phyloP scores from a whole-genome alignment of 805 yeast species.

The Kuraishia molischiana region DNA sequence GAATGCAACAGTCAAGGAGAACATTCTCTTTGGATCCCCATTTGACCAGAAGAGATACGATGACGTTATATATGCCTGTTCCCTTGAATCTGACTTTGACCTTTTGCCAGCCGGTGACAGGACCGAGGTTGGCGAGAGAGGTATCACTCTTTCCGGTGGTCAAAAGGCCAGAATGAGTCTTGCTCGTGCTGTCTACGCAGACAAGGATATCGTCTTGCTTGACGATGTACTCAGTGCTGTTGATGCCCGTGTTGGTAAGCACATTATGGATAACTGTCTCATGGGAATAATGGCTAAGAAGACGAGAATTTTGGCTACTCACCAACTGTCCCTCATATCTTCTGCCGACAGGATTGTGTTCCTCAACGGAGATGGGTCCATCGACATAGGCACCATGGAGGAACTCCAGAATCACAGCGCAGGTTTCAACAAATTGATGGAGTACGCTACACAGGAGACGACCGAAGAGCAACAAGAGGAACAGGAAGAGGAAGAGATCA shows the following conservation, averaged over 20 bases:
- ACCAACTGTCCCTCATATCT: slow-evolving; percentile 55
- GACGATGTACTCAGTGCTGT: slow-evolving; percentile 80
- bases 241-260: slow-evolving; percentile 72
- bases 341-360: slow-evolving; percentile 58
- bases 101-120: slow-evolving; percentile 65
- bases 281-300: slow-evolving; percentile 37
- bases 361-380: slow-evolving; percentile 44
- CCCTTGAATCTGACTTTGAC: slow-evolving; percentile 54
- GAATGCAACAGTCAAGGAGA: slow-evolving; percentile 68
- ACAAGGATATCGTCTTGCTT: slow-evolving; percentile 52
- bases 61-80: slow-evolving; percentile 52
- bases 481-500: slow-evolving; percentile 11
- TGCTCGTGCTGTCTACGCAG: slow-evolving; percentile 71
- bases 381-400: slow-evolving; percentile 44
- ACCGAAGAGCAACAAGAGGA: slow-evolving; percentile 18
- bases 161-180: slow-evolving; percentile 75
- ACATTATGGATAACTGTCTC: slow-evolving; percentile 56
- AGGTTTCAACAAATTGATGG: slow-evolving; percentile 37
- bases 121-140: slow-evolving; percentile 81
- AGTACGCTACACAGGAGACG: slow-evolving; percentile 26
- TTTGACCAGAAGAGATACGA: slow-evolving; percentile 42
- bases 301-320: slow-evolving; percentile 67
- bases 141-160: slow-evolving; percentile 82
- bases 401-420: slow-evolving; percentile 33
- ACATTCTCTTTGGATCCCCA: slow-evolving; percentile 58